A percentile compares a stretch with the other conserved stretches of the same genome.
These are phyloP conservation scores for Gremmenia infestans DNA, from an alignment of 2,329 filamentous ascomycete species.

Conservation along the genomic window DNA sequence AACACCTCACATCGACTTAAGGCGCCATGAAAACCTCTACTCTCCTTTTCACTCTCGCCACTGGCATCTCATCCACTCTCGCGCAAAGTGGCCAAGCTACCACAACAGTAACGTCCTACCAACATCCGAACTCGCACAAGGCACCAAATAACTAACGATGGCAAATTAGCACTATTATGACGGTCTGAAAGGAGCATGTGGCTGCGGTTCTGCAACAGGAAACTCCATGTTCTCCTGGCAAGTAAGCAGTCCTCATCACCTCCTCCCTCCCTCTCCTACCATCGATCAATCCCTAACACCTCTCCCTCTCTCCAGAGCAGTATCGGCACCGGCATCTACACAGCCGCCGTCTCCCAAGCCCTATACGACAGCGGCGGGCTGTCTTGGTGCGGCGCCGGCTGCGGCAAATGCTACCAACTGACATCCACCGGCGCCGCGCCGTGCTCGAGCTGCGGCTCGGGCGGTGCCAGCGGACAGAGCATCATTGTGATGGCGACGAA, in stretches of 20 bases:
- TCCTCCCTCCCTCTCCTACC: neutral
- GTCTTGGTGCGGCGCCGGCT: conserved; percentile 29
- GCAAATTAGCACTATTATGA: conserved; percentile 32
- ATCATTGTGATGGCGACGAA: conserved; percentile 33
- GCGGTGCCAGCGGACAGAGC: conserved; percentile 20
- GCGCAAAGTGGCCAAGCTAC: neutral
- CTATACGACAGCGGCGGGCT: conserved; percentile 15
- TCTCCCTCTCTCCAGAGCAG: neutral
- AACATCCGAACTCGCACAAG: neutral
- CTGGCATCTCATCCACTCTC: neutral
- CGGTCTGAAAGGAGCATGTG: conserved; percentile 30
- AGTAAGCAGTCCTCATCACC: conserved; percentile 5
- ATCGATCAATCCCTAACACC: neutral
- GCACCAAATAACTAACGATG: neutral
- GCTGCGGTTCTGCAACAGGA: conserved; percentile 27
- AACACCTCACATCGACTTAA: neutral
- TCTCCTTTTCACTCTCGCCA: neutral
- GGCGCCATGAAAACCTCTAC: neutral
- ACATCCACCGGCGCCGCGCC: conserved; percentile 27
- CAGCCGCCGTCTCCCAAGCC: conserved; percentile 26
- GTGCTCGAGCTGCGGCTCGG: conserved; percentile 21
- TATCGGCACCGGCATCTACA: conserved; percentile 18
- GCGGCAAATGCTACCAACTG: conserved; percentile 29
- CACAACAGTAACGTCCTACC: neutral
- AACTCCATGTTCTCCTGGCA: conserved; percentile 27